A percentile compares a stretch with the other conserved stretches of the same genome.
phyloP scores from a whole-genome alignment of 495 filamentous ascomycete genomes.

The Penicillium paradoxum region DNA sequence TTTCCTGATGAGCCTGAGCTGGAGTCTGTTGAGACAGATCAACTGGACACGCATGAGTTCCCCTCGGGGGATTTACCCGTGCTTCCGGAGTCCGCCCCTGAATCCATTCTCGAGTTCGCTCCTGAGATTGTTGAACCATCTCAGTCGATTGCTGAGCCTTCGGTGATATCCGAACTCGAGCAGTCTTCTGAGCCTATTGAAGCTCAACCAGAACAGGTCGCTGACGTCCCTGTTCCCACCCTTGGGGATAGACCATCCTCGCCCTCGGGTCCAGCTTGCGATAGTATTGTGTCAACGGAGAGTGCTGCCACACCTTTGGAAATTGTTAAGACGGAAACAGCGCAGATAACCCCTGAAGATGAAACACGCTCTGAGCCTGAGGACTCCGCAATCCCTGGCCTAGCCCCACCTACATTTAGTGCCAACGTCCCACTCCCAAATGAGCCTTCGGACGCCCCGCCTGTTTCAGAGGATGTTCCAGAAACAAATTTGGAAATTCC shows the following conservation, averaged over 20 bases:
- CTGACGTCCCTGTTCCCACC: constrained; percentile 17
- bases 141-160: constrained; percentile 13
- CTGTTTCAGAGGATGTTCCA: constrained; percentile 21
- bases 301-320: constrained; percentile 6
- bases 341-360: constrained; percentile 23
- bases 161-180: neutral
- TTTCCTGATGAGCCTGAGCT: constrained; percentile 7
- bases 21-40: neutral
- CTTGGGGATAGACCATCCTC: constrained; percentile 18
- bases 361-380: constrained; percentile 23
- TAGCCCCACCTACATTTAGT: constrained; percentile 33
- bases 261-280: constrained; percentile 10
- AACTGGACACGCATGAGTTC: constrained; percentile 2
- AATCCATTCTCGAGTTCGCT: neutral
- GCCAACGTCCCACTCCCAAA: constrained; percentile 31
- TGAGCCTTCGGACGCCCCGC: constrained; percentile 23
- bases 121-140: neutral
- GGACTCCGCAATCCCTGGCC: constrained; percentile 23
- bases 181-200: constrained; percentile 2
- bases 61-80: neutral
- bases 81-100: constrained; percentile 1
- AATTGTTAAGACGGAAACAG: constrained; percentile 14
- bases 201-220: constrained; percentile 18
- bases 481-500: constrained; percentile 10
- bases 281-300: constrained; percentile 11